Percentiles rank a stretch among this genome's conserved stretches.
phyloP scores from a whole-genome alignment of 371 early-diverging fungal genomes.

The Mucor plumbeus region DNA sequence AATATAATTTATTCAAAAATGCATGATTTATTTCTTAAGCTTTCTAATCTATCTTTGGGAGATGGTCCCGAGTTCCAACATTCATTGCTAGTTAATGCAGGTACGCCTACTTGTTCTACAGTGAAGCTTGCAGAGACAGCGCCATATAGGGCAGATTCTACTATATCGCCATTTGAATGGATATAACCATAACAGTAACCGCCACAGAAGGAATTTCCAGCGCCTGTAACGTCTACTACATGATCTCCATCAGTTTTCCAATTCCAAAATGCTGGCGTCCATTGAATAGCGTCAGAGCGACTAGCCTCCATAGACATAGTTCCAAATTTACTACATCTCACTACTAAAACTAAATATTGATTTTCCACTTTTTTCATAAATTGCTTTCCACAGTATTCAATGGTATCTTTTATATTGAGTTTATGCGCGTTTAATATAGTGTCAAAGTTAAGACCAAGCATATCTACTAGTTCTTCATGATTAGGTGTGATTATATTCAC shows the following conservation, averaged over 20 bases:
- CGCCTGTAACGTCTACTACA: slow-evolving; percentile 53
- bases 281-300: neutral
- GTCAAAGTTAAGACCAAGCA: slow-evolving; percentile 21
- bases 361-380: slow-evolving; percentile 5
- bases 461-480: slow-evolving; percentile 38
- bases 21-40: slow-evolving; percentile 19
- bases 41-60: slow-evolving; percentile 29
- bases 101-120: slow-evolving; percentile 53
- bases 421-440: neutral
- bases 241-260: slow-evolving; percentile 12
- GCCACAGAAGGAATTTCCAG: slow-evolving; percentile 57
- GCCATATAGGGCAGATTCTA: slow-evolving; percentile 42
- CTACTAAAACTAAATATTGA: slow-evolving; percentile 11
- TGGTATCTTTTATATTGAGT: slow-evolving; percentile 9
- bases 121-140: slow-evolving; percentile 49
- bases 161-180: slow-evolving; percentile 32
- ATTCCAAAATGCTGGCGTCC: slow-evolving; percentile 50
- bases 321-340: slow-evolving; percentile 47
- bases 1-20: slow-evolving; percentile 5
- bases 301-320: slow-evolving; percentile 18
- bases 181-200: slow-evolving; percentile 43
- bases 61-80: slow-evolving; percentile 40
- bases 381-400: slow-evolving; percentile 18
- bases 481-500: slow-evolving; percentile 36
- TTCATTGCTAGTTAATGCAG: slow-evolving; percentile 15